phyloP scores from a whole-genome alignment of 208 protist genomes.

The Balamuthia mandrillaris region DNA sequence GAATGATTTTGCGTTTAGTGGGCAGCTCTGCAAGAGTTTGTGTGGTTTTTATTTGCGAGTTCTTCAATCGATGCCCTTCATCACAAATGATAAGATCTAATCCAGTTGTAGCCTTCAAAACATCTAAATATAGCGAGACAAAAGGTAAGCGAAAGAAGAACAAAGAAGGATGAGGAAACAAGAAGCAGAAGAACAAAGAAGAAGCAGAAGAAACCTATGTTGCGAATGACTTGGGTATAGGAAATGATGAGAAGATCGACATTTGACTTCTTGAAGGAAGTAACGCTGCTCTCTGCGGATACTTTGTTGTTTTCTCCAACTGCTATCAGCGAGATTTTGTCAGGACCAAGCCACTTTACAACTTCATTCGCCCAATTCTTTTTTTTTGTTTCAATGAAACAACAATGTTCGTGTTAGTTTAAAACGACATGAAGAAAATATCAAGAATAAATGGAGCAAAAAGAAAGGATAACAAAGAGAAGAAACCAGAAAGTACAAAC shows the following conservation, averaged over 20 bases:
- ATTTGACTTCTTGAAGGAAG: background rate
- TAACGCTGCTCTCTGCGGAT: background rate
- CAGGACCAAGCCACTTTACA: constrained; percentile 22
- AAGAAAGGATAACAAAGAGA: background rate
- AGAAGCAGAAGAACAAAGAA: background rate
- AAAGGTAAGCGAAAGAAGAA: background rate
- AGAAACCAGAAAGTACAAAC: background rate
- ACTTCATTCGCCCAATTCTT: constrained; percentile 38
- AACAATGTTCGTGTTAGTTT: background rate
- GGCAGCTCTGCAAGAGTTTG: constrained; percentile 44
- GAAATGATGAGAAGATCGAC: constrained; percentile 12
- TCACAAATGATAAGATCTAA: constrained; percentile 65
- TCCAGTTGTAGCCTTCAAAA: background rate
- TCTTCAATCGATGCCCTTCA: constrained; percentile 72
- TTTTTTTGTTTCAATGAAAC: too few relatives aligned
- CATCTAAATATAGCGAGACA: background rate
- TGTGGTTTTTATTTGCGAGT: constrained; percentile 58
- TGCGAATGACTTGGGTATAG: background rate
- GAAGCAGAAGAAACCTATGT: background rate
- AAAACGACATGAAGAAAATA: background rate
- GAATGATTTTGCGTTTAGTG: constrained; percentile 60
- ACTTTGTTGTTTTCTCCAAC: constrained; percentile 20
- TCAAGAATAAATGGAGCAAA: background rate
- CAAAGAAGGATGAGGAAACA: background rate
- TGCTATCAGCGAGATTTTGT: background rate